Base-by-base conservation (phyloP, 768 basidiomycete genomes). In the Lyophyllum decastes region DNA sequence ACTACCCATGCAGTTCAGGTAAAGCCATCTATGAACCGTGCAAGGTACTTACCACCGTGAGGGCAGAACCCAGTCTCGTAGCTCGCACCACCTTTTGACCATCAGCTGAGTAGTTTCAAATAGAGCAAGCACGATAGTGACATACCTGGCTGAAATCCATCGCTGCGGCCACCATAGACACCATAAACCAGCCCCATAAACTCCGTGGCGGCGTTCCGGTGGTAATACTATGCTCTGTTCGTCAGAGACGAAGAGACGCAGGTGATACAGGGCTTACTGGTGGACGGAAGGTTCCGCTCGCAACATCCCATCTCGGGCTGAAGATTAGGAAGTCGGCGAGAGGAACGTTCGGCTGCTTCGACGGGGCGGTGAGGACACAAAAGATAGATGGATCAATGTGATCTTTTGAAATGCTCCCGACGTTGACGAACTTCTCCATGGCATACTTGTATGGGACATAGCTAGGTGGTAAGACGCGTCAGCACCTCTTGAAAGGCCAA, bases 381-480 rank as follows among this genome's bases (percentile, higher is more conserved):
- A 88, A 87, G 61, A 86, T 82, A 10, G 84, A 85, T 0, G 86
- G 87, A 65, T 88, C 86, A 66, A 87, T 83, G 68, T 89, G 87
- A 67, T 89, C 87, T 63, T 79, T 83, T 35, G 83, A 81, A 64
- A 88, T 84, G 58, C 81, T 83, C 17, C 87, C 86, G 49, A 88
- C 83, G 61, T 78, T 77, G 59, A 81, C 72, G 69, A 86, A 88
- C 67, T 85, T 86, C 69, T 83, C 83, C 70, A 86, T 64, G 10
- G 80, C 83, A 61, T 88, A 87, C 69, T 88, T 87, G 74, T 82
- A 87, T 0, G 85, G 85, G 7, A 86, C 82, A 64, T 87, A 87
- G 70, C 84, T 85, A 51, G 12, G 12, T 12, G 19, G 16, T 14
- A 6, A 57, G 10, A 27, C 16, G 4, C 22, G 49, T 53, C n/a